Conservation (phyloP, 2,329 filamentous ascomycete species). For the Trichoderma sp. region DNA sequence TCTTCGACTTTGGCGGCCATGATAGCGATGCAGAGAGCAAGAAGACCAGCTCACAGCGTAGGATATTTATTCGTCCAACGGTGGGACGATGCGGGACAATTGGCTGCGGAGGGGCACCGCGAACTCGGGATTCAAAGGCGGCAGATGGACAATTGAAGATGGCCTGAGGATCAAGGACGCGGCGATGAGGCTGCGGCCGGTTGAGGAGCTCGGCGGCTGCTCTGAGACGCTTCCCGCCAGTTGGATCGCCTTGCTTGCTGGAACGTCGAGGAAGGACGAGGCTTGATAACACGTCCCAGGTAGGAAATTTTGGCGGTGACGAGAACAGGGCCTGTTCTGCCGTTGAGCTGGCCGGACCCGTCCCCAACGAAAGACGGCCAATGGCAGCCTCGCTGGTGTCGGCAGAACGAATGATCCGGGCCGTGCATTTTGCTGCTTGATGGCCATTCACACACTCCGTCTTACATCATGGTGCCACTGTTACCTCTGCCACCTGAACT, state of each 20-base stretch:
- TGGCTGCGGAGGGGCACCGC: conserved; percentile 12
- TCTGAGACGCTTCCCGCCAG: not conserved
- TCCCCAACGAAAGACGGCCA: conserved; percentile 10
- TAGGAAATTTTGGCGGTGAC: conserved; percentile 17
- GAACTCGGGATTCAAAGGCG: not conserved
- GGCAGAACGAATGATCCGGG: conserved; percentile 19
- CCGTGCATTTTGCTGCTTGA: not conserved
- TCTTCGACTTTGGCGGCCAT: conserved; percentile 30
- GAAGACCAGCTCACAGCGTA: not conserved
- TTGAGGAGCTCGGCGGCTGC: not conserved
- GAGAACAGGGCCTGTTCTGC: conserved; percentile 4
- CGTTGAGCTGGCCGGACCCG: conserved; percentile 8
- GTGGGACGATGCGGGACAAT: conserved; percentile 16
- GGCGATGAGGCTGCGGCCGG: not conserved
- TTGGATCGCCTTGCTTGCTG: not conserved
- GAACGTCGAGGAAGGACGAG: not conserved
- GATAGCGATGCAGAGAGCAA: not conserved
- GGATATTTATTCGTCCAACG: not conserved
- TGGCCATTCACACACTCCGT: not conserved
- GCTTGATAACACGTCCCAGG: conserved; percentile 7
- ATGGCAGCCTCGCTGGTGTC: not conserved
- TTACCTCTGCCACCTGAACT: not conserved
- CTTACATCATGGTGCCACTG: not conserved
- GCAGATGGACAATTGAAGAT: not conserved
- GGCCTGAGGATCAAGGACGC: not conserved